A percentile compares a stretch with the other conserved stretches of the same genome.
Conservation (phyloP, 768 basidiomycete species). For the Phlebiopsis gigantea region DNA sequence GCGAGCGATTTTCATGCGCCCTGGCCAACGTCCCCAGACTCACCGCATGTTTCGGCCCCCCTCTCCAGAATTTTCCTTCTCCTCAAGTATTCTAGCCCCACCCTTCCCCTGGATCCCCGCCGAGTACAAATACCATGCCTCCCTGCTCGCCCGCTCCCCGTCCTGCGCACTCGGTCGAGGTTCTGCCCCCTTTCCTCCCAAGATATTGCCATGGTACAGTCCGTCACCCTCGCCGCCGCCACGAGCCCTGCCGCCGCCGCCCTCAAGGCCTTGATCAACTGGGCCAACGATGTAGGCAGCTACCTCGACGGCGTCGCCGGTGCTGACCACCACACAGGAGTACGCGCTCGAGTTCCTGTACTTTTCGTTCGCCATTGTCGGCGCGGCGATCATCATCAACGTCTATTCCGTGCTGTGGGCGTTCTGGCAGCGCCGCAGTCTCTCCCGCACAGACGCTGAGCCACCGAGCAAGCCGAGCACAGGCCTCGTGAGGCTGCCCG, state of each 20-base stretch:
- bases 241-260: conserved; percentile 4
- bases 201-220: background rate
- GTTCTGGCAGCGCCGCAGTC: conserved; percentile 12
- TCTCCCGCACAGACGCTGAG: background rate
- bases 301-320: background rate
- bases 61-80: background rate
- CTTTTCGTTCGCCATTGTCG: conserved; percentile 14
- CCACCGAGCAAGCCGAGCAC: background rate
- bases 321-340: conserved; percentile 6
- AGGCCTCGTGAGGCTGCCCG: conserved; percentile 18
- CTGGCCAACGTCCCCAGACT: background rate
- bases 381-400: conserved; percentile 15
- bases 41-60: background rate
- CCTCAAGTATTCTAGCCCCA: background rate
- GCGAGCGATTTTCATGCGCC: background rate
- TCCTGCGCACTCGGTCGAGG: background rate
- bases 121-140: background rate
- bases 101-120: background rate
- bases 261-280: conserved; percentile 10
- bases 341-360: conserved; percentile 17
- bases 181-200: background rate
- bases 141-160: background rate
- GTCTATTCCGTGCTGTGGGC: conserved; percentile 16
- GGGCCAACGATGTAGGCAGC: conserved; percentile 10
- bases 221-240: background rate